Evolutionary conservation across 495 filamentous ascomycete genomes (phyloP).

Genomic region (Massariosphaeria phaeospora): DNA sequence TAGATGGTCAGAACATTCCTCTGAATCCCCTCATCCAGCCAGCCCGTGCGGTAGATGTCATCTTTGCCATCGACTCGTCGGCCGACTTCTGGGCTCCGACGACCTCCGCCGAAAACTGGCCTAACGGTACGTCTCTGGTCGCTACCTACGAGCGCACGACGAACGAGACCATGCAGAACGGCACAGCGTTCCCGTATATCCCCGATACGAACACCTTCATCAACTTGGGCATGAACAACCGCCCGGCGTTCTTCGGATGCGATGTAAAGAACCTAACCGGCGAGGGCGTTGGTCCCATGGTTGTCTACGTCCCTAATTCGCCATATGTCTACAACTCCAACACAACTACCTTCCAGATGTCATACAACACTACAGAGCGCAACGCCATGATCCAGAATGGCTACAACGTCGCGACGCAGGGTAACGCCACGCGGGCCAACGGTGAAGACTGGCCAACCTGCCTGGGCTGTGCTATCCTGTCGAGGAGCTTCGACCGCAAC

Average conservation of each 20-base stretch:
- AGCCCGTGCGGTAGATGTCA: slow-evolving; percentile 71
- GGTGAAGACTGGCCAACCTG: slow-evolving; percentile 72
- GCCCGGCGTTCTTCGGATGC: slow-evolving; percentile 93
- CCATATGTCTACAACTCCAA: slow-evolving; percentile 74
- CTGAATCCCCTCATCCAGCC: slow-evolving; percentile 81
- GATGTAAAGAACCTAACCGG: slow-evolving; percentile 60
- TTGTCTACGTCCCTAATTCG: slow-evolving; percentile 87
- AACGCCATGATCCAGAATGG: slow-evolving; percentile 80
- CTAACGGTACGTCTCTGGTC: slow-evolving; percentile 78
- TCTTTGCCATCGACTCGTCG: slow-evolving; percentile 84
- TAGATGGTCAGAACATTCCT: slow-evolving; percentile 84
- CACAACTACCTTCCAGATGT: slow-evolving; percentile 62
- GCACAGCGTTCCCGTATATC: slow-evolving; percentile 75
- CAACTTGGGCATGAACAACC: slow-evolving; percentile 76
- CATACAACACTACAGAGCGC: slow-evolving; percentile 58
- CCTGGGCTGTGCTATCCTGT: slow-evolving; percentile 85
- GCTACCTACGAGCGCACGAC: slow-evolving; percentile 75
- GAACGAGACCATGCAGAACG: slow-evolving; percentile 60
- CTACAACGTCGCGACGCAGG: slow-evolving; percentile 73
- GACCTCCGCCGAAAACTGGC: slow-evolving; percentile 53
- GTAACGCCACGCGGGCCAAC: slow-evolving; percentile 67
- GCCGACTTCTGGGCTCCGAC: slow-evolving; percentile 58
- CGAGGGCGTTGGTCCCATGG: slow-evolving; percentile 52
- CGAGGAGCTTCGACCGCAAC: slow-evolving; percentile 64
- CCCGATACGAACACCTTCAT: slow-evolving; percentile 84